Evolutionary conservation across 2,329 filamentous ascomycete genomes (phyloP).

Genomic region (Gnomoniopsis sp.): DNA sequence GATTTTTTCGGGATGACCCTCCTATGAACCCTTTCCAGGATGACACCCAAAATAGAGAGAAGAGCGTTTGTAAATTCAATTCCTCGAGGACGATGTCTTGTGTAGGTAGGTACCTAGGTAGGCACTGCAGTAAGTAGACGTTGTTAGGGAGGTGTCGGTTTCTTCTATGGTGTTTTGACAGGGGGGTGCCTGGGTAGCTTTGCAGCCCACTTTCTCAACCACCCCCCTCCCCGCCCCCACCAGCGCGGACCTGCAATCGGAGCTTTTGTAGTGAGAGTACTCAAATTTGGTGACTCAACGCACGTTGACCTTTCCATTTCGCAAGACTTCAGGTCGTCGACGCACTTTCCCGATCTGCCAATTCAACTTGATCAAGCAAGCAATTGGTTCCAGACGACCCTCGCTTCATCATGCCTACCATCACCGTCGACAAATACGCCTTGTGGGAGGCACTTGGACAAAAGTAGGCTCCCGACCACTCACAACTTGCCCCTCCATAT

Average conservation of each 20-base stretch:
- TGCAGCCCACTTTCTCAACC: not conserved
- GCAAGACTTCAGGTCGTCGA: not conserved
- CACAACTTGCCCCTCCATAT: not conserved
- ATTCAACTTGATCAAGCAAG: not conserved
- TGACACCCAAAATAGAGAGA: too few relatives aligned
- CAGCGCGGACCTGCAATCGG: not conserved
- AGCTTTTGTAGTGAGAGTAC: not conserved
- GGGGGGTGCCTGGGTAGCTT: too few relatives aligned
- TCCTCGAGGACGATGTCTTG: too few relatives aligned
- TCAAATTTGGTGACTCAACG: constrained; percentile 8
- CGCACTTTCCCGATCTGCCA: not conserved
- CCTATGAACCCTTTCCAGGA: too few relatives aligned
- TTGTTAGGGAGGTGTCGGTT: too few relatives aligned
- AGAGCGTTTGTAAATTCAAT: too few relatives aligned
- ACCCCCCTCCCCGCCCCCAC: not conserved
- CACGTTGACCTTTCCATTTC: not conserved
- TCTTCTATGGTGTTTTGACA: too few relatives aligned
- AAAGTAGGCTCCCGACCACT: constrained; percentile 55
- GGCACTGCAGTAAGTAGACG: too few relatives aligned
- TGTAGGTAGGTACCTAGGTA: too few relatives aligned
- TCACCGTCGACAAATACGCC: constrained; percentile 91
- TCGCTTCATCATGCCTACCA: constrained; percentile 79
- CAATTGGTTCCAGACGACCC: not conserved
- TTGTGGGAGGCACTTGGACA: constrained; percentile 90
- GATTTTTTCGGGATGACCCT: too few relatives aligned